phyloP scores from a whole-genome alignment of 23 red algal genomes.

The Gracilaria domingensis region DNA sequence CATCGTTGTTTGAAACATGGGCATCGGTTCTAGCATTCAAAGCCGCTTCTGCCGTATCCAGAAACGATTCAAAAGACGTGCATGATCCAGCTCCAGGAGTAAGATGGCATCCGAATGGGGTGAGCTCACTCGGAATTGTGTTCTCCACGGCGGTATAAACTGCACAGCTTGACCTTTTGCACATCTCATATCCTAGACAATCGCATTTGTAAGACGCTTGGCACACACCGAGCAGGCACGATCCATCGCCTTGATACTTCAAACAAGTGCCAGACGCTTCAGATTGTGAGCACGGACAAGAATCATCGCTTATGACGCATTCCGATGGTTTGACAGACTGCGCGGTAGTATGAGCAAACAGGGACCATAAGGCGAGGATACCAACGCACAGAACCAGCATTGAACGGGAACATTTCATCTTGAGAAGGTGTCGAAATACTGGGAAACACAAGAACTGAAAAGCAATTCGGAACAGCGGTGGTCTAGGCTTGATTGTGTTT shows the following conservation, averaged over 20 bases:
- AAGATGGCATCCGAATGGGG: slow-evolving; percentile 37
- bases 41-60: slow-evolving; percentile 31
- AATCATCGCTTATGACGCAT: slow-evolving; percentile 36
- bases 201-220: slow-evolving; percentile 28
- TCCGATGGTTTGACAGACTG: neutral
- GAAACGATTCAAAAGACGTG: slow-evolving; percentile 13
- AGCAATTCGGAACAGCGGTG: too few relatives aligned
- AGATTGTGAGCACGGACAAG: slow-evolving; percentile 20
- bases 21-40: neutral
- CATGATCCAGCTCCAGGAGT: slow-evolving; percentile 11
- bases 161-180: slow-evolving; percentile 24
- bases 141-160: slow-evolving; percentile 24
- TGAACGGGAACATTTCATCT: too few relatives aligned
- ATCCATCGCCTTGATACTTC: slow-evolving; percentile 23
- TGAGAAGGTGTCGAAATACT: too few relatives aligned
- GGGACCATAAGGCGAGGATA: too few relatives aligned
- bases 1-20: neutral
- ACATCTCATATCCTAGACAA: slow-evolving; percentile 41
- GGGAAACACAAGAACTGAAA: too few relatives aligned
- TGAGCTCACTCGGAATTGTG: slow-evolving; percentile 16
- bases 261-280: slow-evolving; percentile 30
- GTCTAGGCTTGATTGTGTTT: too few relatives aligned
- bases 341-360: too few relatives aligned
- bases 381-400: too few relatives aligned
- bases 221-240: slow-evolving; percentile 33